phyloP scores from a whole-genome alignment of 73 alveolate species.

The Symbiodinium pilosum region DNA sequence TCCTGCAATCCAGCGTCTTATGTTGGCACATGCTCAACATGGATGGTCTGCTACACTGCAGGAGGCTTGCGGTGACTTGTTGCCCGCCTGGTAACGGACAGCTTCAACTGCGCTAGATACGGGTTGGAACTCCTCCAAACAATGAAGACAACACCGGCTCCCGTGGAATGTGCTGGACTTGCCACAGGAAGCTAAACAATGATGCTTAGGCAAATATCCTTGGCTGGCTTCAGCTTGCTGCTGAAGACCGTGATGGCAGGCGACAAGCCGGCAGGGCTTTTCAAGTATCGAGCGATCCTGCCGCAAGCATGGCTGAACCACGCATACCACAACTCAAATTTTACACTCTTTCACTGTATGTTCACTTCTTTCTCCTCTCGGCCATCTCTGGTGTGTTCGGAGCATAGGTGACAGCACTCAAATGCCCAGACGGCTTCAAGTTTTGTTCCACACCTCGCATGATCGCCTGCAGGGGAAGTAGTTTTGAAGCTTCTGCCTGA shows the following conservation, averaged over 20 bases:
- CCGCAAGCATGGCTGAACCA: too few species aligned
- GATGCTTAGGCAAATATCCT: too few species aligned
- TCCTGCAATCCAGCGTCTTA: not conserved
- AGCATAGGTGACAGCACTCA: not conserved
- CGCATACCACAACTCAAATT: not conserved
- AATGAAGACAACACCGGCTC: not conserved
- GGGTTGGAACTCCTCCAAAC: not conserved
- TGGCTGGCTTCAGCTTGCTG: slow-evolving; percentile 20
- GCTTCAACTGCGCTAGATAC: slow-evolving; percentile 13
- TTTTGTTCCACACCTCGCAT: not conserved
- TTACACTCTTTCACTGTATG: too few species aligned
- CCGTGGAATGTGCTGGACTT: not conserved
- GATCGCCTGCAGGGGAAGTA: not conserved
- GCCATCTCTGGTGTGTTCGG: slow-evolving; percentile 12
- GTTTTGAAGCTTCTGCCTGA: too few species aligned
- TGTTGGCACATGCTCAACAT: too few species aligned
- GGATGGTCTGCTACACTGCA: too few species aligned
- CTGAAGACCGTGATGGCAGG: slow-evolving; percentile 15
- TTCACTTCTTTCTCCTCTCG: not conserved
- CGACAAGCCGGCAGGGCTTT: not conserved
- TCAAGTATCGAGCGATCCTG: slow-evolving; percentile 3
- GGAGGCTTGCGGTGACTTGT: too few species aligned
- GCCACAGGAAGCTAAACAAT: not conserved
- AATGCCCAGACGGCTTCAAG: not conserved
- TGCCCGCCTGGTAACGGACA: not conserved